Percentiles rank a stretch among this genome's conserved stretches.
Conservation (phyloP, 169 alveolate genomes). For the Cystoisospora suis region DNA sequence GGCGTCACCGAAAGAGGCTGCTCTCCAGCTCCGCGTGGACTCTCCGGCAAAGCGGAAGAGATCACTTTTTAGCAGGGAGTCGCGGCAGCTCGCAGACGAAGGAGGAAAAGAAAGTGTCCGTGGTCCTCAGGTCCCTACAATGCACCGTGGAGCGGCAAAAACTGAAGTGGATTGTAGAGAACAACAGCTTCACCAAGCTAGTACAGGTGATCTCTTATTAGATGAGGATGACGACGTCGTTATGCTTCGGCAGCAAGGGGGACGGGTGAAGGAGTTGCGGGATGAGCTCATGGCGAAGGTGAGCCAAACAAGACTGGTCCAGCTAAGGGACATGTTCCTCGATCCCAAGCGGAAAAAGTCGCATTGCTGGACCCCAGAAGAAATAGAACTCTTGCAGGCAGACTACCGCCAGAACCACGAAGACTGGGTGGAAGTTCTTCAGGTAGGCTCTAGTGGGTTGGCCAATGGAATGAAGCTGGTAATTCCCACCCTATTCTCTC, state of each 20-base stretch:
- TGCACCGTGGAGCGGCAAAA: no score
- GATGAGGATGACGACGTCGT: conserved; percentile 27
- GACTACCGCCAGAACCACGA: conserved; percentile 31
- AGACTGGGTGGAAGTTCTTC: conserved; percentile 37
- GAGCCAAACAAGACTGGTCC: neutral
- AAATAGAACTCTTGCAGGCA: conserved; percentile 29
- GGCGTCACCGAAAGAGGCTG: no score
- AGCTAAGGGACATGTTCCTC: conserved; percentile 1
- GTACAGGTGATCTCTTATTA: neutral
- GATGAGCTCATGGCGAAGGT: conserved; percentile 19
- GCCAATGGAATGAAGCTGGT: no score
- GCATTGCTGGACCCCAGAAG: neutral
- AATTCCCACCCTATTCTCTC: no score
- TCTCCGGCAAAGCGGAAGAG: no score
- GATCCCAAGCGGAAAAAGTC: neutral
- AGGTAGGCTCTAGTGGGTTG: neutral
- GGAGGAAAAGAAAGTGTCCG: neutral
- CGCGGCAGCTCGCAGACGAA: no score
- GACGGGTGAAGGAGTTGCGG: neutral
- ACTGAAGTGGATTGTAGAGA: no score
- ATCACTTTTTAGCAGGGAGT: no score
- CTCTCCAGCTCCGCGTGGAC: no score
- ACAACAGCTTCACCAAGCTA: no score
- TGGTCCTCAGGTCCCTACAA: neutral
- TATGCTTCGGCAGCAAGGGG: neutral